A percentile compares a stretch with the other conserved stretches of the same genome.
Evolutionary conservation across 2,329 filamentous ascomycete genomes (phyloP).

Genomic region (Sodiomyces alkalinus): DNA sequence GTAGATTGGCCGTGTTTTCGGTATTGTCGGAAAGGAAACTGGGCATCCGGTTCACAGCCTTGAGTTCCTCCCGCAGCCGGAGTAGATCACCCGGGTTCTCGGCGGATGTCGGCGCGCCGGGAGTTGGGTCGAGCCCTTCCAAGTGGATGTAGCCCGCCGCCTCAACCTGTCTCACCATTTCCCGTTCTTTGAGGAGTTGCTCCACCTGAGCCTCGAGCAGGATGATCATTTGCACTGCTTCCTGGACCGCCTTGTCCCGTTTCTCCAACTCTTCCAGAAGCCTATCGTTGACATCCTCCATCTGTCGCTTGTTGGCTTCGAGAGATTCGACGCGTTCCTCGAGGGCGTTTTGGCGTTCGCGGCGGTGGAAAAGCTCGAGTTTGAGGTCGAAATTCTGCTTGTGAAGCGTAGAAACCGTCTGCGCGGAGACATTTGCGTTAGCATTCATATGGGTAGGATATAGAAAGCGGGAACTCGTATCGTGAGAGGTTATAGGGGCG

Average conservation of each 20-base stretch:
- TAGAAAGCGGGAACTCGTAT: no score
- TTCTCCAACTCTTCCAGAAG: conserved; percentile 47
- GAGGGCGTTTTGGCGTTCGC: conserved; percentile 45
- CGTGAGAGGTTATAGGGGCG: no score
- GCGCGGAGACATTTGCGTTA: conserved; percentile 1
- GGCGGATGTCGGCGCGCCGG: conserved; percentile 4
- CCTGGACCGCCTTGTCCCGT: conserved; percentile 54
- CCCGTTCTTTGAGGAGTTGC: conserved; percentile 34
- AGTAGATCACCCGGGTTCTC: conserved; percentile 9
- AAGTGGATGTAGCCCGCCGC: conserved; percentile 19
- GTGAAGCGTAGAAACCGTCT: conserved; percentile 52
- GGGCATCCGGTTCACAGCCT: conserved; percentile 39
- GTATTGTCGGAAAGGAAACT: conserved; percentile 48
- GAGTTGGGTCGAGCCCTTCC: conserved; percentile 14
- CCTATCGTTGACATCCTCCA: conserved; percentile 41
- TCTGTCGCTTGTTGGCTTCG: conserved; percentile 35
- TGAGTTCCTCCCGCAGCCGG: conserved; percentile 16
- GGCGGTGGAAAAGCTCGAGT: conserved; percentile 53
- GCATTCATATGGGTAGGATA: conserved; percentile 1
- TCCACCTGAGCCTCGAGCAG: conserved; percentile 45
- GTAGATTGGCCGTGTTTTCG: conserved; percentile 43
- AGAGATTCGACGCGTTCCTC: conserved; percentile 42
- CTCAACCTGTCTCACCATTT: conserved; percentile 36
- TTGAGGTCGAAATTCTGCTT: conserved; percentile 71
- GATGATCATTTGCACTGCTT: conserved; percentile 56